Base-by-base conservation (phyloP, 352 stramenopile genomes). In the Phytophthora pinifolia region DNA sequence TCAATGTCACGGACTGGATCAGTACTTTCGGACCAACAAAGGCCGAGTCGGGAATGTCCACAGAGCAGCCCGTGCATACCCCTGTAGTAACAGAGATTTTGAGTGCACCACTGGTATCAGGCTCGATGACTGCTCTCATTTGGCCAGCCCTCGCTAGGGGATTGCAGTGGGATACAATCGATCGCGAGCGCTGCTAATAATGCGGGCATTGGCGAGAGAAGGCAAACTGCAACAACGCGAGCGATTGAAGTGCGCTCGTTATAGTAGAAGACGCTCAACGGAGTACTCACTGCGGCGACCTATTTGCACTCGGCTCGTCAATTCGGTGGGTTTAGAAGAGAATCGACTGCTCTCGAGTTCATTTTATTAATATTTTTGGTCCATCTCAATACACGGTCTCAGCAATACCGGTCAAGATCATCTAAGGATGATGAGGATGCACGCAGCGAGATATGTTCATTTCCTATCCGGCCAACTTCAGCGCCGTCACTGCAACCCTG, bases 1-100 rank as follows among this genome's bases (percentile, higher is more conserved):
- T 22, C 5, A 54, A 15, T 4, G 5, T 31, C 2, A 38, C 31
- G 1, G 39, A 58, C 4, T 31, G 20, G 0, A 41, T 44, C 17
- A 61, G 22, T 4, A 37, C n/a, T 6, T 22, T 13, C 0, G 38
- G 39, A 13, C 39, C 32, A 6, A 51, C 25, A n/a, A n/a, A n/a
- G n/a, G n/a, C n/a, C n/a, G n/a, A 17, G 65, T 56, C 1, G 58
- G 62, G 30, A 70, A 75, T 25, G 4, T 53, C 62, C 49, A 64
- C 9, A 47, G 6, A 2, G 12, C 41, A 9, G 50, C 60, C 1
- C 63, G 9, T 53, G 10, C 18, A 9, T 10, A 25, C 15, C 2
- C 44, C 41, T 12, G 59, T 61, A 3, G 14, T 17, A 9, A 49
- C 4, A 9, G 48, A 37, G 3, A 67, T 54, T 22, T 51, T 33